Conservation (phyloP, 2,329 filamentous ascomycete species). For the Magnaporthales sp. region DNA sequence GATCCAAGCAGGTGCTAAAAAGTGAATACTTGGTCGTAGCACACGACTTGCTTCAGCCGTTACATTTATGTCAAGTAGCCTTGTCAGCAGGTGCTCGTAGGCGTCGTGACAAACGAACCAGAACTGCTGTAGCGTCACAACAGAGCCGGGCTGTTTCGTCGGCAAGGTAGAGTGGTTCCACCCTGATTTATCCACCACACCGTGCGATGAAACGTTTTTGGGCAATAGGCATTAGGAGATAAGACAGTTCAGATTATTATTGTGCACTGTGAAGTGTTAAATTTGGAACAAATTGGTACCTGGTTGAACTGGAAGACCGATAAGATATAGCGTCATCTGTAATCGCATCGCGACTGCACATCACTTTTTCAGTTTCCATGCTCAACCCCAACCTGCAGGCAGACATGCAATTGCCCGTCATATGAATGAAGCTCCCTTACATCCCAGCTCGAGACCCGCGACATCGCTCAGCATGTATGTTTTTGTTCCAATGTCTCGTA, state of each 20-base stretch:
- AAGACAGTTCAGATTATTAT: background rate
- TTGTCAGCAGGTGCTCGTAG: background rate
- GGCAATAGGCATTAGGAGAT: too few relatives aligned
- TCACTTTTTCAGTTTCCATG: background rate
- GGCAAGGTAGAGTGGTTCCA: background rate
- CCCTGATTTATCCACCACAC: too few relatives aligned
- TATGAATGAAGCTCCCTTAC: slow-evolving; percentile 29
- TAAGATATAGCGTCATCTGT: background rate
- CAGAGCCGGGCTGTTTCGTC: too few relatives aligned
- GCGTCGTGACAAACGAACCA: background rate
- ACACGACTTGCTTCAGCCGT: background rate
- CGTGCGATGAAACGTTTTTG: too few relatives aligned
- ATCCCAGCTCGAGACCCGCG: slow-evolving; percentile 40
- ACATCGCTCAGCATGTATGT: slow-evolving; percentile 42
- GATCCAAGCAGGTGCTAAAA: background rate
- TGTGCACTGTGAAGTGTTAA: too few relatives aligned
- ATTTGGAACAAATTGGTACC: background rate
- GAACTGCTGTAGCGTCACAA: background rate
- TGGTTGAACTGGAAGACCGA: background rate
- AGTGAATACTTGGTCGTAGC: background rate
- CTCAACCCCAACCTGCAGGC: background rate
- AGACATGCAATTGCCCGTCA: slow-evolving; percentile 2
- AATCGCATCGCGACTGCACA: background rate
- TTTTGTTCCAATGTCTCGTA: background rate
- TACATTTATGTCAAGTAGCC: background rate